Evolutionary conservation across 805 yeast genomes (phyloP), one percentile per base, ranked within the genome.

Genomic region (Nakazawaea siamensis): DNA sequence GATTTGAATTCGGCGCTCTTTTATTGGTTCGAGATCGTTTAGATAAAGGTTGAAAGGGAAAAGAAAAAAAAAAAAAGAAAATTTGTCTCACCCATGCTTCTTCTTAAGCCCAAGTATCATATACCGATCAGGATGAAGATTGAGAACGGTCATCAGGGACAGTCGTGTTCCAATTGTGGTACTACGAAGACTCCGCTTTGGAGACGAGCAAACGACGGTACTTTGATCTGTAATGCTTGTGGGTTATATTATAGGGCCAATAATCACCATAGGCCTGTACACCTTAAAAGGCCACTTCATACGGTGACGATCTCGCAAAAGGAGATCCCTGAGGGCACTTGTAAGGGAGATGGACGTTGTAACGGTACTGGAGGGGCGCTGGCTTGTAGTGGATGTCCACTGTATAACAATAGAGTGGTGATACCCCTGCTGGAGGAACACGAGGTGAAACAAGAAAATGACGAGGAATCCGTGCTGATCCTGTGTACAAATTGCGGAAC

Each of bases 291-390:
- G 32, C 75, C 77, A 1, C 76, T 77, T 4, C 66, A 63, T 41
- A 58, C 69, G 14, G 64, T 73, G 1, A 46, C 64, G 4, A 48
- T 72, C n/a, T 49, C 58, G 10, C 53, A 58, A 26, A 51, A 44
- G n/a, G 58, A 60, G 19, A 35, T 41, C 4, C 44, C 45, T 13
- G 38, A 39, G 2, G 87, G 86, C 2, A 64, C 78, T 4, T 80
- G 88, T 46, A 70, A 76, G 24, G 88, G 88, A 2, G 79, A 76
- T 44, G 87, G 94, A 4, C 67, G 76, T 40, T 84, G 95, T 54
- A 83, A 84, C 48, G 95, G 95, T 3, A 83, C 88, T 3, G 95
- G 95, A 5, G 95, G 95, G 1, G 57, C 86, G 2, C 66, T 67
- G 5, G 85, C 85, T 3, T 84, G 95, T 54, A 66, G 73, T 43